These are phyloP conservation scores for Suillus bovinus DNA, from an alignment of 768 basidiomycete species.

Conservation along the genomic window DNA sequence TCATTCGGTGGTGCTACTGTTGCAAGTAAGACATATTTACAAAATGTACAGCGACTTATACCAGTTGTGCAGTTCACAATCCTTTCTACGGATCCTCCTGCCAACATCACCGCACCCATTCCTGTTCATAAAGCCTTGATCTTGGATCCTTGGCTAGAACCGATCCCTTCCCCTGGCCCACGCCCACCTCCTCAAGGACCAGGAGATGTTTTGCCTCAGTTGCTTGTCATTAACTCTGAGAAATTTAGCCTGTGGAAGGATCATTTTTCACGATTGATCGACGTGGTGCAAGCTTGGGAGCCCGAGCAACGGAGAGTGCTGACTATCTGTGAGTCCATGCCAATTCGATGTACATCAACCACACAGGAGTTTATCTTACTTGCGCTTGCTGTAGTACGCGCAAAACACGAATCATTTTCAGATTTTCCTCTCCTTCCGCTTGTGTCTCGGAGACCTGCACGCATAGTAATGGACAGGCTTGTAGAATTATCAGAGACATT, in stretches of 20 bases:
- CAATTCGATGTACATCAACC: neutral
- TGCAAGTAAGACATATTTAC: slow-evolving; percentile 31
- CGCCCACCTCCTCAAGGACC: slow-evolving; percentile 19
- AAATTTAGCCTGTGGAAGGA: slow-evolving; percentile 77
- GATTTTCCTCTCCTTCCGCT: slow-evolving; percentile 28
- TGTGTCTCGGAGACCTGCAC: slow-evolving; percentile 20
- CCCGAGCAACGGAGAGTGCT: slow-evolving; percentile 43
- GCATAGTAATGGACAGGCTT: slow-evolving; percentile 24
- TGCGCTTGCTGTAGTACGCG: slow-evolving; percentile 18
- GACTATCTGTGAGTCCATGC: slow-evolving; percentile 46
- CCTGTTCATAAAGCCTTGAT: slow-evolving; percentile 60
- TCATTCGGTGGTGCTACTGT: slow-evolving; percentile 59
- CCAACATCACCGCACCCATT: slow-evolving; percentile 39
- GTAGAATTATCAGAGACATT: slow-evolving; percentile 22
- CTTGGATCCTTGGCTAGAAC: slow-evolving; percentile 87
- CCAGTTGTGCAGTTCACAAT: slow-evolving; percentile 48
- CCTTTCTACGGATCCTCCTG: slow-evolving; percentile 49
- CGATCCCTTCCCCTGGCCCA: slow-evolving; percentile 60
- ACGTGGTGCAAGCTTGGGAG: slow-evolving; percentile 57
- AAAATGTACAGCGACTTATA: neutral
- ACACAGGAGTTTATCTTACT: neutral
- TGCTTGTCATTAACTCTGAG: slow-evolving; percentile 77
- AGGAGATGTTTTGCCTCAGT: slow-evolving; percentile 30
- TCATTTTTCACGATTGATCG: slow-evolving; percentile 62
- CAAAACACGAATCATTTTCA: slow-evolving; percentile 30